Conservation (phyloP, 345 rosid species). For the Cardamine resedifolia region DNA sequence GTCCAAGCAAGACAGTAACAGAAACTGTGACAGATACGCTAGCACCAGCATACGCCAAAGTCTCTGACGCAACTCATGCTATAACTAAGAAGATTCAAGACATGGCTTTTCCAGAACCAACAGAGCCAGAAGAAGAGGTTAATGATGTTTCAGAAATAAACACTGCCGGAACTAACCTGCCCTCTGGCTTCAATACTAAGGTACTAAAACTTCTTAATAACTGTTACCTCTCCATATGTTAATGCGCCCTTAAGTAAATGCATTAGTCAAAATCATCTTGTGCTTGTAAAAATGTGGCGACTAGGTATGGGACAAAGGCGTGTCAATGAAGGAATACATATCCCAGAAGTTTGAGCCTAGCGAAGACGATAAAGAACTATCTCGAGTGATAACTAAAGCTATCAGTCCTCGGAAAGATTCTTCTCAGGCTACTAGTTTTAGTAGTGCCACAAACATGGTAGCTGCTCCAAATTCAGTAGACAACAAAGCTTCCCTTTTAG, state of each 20-base stretch:
- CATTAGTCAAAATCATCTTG: conserved; percentile 7
- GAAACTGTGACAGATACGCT: conserved; percentile 47
- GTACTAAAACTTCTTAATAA: conserved; percentile 15
- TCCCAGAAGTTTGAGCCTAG: conserved; percentile 67
- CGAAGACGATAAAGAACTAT: conserved; percentile 73
- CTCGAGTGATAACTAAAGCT: conserved; percentile 56
- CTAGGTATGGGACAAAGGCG: conserved; percentile 65
- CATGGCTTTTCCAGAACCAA: conserved; percentile 39
- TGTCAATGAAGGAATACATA: conserved; percentile 73
- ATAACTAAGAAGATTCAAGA: conserved; percentile 53
- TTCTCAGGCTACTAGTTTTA: conserved; percentile 44
- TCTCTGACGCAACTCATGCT: conserved; percentile 47
- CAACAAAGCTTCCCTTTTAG: conserved; percentile 42
- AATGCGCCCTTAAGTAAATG: neutral
- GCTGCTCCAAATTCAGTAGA: conserved; percentile 47
- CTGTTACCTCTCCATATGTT: neutral
- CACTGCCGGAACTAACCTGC: conserved; percentile 28
- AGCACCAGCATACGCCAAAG: conserved; percentile 51
- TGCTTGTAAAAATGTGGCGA: neutral
- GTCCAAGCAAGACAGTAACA: conserved; percentile 45
- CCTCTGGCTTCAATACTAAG: conserved; percentile 24
- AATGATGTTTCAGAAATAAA: conserved; percentile 30
- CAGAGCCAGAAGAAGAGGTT: conserved; percentile 19
- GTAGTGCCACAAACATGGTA: conserved; percentile 50
- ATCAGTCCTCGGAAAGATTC: conserved; percentile 56